Evolutionary conservation across 2,329 filamentous ascomycete genomes (phyloP).

Genomic region (Alternaria sp.): DNA sequence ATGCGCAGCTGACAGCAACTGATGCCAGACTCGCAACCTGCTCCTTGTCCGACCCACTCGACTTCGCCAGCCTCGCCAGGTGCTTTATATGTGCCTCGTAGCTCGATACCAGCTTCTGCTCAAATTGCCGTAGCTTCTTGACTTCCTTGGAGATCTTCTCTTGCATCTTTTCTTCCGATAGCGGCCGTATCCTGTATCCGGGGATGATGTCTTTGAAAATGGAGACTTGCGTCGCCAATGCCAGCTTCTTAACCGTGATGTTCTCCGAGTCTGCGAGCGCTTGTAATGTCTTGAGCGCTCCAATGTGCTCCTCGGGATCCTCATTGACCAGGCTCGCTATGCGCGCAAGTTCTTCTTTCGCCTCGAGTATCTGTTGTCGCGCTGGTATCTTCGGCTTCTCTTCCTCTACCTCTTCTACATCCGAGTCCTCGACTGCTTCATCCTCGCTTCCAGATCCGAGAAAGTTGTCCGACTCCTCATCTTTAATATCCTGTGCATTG

Average conservation of each 20-base stretch:
- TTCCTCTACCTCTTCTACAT: slow-evolving; percentile 53
- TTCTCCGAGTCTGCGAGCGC: slow-evolving; percentile 75
- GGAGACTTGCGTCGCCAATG: slow-evolving; percentile 83
- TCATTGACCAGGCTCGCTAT: slow-evolving; percentile 85
- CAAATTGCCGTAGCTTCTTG: slow-evolving; percentile 79
- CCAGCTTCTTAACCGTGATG: slow-evolving; percentile 81
- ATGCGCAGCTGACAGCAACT: slow-evolving; percentile 85
- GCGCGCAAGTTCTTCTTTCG: slow-evolving; percentile 91
- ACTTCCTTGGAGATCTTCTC: slow-evolving; percentile 94
- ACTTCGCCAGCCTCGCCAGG: slow-evolving; percentile 72
- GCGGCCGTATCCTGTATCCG: slow-evolving; percentile 89
- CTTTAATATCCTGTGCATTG: slow-evolving; percentile 56
- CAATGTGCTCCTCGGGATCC: slow-evolving; percentile 88
- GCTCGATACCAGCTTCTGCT: slow-evolving; percentile 83
- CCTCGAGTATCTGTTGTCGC: slow-evolving; percentile 80
- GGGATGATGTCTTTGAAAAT: slow-evolving; percentile 97
- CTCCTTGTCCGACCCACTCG: slow-evolving; percentile 55
- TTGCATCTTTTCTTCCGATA: slow-evolving; percentile 75
- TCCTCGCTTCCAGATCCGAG: slow-evolving; percentile 64
- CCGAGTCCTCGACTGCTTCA: slow-evolving; percentile 60
- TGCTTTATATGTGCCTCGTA: slow-evolving; percentile 87
- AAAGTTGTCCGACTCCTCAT: slow-evolving; percentile 68
- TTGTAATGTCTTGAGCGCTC: slow-evolving; percentile 78
- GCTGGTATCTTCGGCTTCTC: slow-evolving; percentile 72
- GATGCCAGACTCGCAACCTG: slow-evolving; percentile 64